A percentile compares a stretch with the other conserved stretches of the same genome.
phyloP scores from a whole-genome alignment of 176 grass and related monocot genomes.

The Oryza glumipatula region DNA sequence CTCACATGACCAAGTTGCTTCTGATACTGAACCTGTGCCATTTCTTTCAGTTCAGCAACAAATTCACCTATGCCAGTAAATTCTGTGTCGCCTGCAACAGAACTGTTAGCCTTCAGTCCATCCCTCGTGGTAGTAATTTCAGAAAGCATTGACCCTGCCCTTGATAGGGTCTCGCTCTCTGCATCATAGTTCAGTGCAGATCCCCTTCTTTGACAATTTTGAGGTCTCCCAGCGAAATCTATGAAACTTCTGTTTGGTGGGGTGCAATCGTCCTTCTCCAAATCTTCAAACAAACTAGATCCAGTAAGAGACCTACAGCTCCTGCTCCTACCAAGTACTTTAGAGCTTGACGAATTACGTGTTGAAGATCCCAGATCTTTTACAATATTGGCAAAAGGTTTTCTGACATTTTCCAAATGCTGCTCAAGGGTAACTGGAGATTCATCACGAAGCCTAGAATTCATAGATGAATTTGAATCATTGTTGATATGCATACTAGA shows the following conservation, averaged over 20 bases:
- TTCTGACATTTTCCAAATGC: slow-evolving; percentile 86
- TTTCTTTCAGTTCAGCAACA: slow-evolving; percentile 86
- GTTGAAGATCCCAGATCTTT: slow-evolving; percentile 57
- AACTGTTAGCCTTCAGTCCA: slow-evolving; percentile 46
- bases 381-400: slow-evolving; percentile 57
- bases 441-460: slow-evolving; percentile 22
- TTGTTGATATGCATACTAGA: slow-evolving; percentile 28
- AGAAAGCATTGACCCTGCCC: slow-evolving; percentile 77
- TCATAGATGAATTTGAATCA: slow-evolving; percentile 43
- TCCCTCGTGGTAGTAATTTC: slow-evolving; percentile 55
- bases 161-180: slow-evolving; percentile 67
- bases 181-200: slow-evolving; percentile 56
- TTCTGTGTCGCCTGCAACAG: slow-evolving; percentile 53
- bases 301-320: slow-evolving; percentile 76
- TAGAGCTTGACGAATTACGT: slow-evolving; percentile 44
- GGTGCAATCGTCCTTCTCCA: slow-evolving; percentile 57
- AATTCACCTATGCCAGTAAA: slow-evolving; percentile 77
- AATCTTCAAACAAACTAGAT: slow-evolving; percentile 58
- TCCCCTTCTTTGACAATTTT: slow-evolving; percentile 55
- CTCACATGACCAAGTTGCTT: slow-evolving; percentile 62
- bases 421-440: slow-evolving; percentile 76
- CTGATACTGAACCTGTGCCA: slow-evolving; percentile 71
- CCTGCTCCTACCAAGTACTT: slow-evolving; percentile 73
- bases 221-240: slow-evolving; percentile 70
- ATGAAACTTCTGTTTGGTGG: slow-evolving; percentile 74